phyloP scores from a whole-genome alignment of 768 basidiomycete species.

The Hericium coralloides region DNA sequence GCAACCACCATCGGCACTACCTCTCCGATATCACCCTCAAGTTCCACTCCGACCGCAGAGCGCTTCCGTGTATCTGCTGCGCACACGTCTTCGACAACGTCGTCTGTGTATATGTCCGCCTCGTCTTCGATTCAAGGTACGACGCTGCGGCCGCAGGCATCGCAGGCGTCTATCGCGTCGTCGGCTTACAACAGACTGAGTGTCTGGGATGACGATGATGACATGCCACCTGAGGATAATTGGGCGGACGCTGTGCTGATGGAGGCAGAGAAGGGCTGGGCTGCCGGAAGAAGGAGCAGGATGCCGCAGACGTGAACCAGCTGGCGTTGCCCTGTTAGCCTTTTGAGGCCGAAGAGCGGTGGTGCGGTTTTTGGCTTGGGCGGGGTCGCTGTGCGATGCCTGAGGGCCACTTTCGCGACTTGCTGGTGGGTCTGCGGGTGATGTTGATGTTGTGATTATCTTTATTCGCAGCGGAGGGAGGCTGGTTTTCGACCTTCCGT shows the following conservation, averaged over 20 bases:
- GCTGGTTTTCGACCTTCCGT: neutral
- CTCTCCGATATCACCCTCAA: neutral
- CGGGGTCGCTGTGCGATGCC: neutral
- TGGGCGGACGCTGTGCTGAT: conserved; percentile 70
- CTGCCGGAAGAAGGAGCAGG: neutral
- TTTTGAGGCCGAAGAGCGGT: neutral
- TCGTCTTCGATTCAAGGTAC: neutral
- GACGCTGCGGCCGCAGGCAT: conserved; percentile 10
- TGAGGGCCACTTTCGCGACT: neutral
- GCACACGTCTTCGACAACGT: neutral
- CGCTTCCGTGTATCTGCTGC: neutral
- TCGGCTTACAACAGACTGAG: conserved; percentile 34
- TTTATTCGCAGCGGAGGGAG: neutral
- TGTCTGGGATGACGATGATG: conserved; percentile 26
- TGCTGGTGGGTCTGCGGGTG: neutral
- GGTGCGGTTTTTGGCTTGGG: neutral
- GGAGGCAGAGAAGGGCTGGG: conserved; percentile 48
- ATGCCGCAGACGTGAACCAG: neutral
- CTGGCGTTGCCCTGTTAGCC: neutral
- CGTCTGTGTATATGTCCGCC: conserved; percentile 5
- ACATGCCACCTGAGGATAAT: conserved; percentile 35
- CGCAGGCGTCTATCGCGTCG: conserved; percentile 28
- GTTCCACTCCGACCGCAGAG: neutral
- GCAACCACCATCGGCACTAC: neutral
- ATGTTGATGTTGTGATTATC: neutral